Evolutionary conservation across 306 rosid species (phyloP), one percentile per base, ranked within the genome.

Genomic region (Benincasa hispida): DNA sequence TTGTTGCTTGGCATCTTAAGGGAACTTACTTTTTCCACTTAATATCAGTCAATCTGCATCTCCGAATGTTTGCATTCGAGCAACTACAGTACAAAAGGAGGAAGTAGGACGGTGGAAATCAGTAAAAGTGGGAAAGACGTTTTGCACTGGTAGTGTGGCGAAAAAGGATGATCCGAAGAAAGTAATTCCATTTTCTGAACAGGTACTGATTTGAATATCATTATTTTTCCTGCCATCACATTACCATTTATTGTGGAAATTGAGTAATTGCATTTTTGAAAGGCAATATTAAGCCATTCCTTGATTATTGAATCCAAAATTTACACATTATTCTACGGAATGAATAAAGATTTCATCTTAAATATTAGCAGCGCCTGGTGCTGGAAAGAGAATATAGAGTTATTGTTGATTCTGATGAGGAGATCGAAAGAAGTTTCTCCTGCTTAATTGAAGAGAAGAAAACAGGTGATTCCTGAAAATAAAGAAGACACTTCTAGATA

Each of bases 401-500:
- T 76, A 75, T 89, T 81, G 87, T 92, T 56, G 98, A 90, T 67
- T 90, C 98, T 2, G 99, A 95, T 70, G 99, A 92, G 85, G 99
- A 95, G 79, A 76, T 78, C 8, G 89, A 86, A 57, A 85, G 75
- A 83, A 88, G 82, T 72, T 88, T 92, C 82, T 87, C 92, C 82
- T 95, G 89, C 87, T 81, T 91, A 88, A 35, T 83, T 63, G 86
- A 82, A 58, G 89, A 83, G 75, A 83, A 81, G 61, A 82, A 80
- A 47, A 47, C 89, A 88, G 97, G 98, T 93, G 81, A 73, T 78
- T 80, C 61, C 47, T 28, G 76, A 34, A 72, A 72, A 28, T 17
- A 72, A 27, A 28, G n/a, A 42, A 14, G 34, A 68, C 24, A 7
- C 17, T 41, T 42, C 41, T 70, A 25, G 7, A 45, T 37, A 11